Evolutionary conservation across 495 filamentous ascomycete species (phyloP), one percentile per base, ranked within the genome.

Genomic region (Neurospora sp.): DNA sequence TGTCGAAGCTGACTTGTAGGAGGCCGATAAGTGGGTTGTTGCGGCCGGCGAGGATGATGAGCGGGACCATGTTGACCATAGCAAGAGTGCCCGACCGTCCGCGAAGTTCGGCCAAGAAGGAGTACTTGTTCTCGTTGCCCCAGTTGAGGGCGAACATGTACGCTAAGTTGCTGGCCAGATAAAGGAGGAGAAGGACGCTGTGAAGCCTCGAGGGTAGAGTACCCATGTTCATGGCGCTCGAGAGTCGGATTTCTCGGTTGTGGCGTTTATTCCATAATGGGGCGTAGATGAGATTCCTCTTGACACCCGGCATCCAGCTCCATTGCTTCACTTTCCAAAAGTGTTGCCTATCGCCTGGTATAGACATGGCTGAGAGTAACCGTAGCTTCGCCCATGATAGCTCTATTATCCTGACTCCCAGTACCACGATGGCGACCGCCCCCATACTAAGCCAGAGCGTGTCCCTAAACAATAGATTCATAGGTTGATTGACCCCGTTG

Each of bases 21-120:
- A 97, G 81, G 7, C 85, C 79, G 74, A 97, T 97, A n/a, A 98
- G 83, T 18, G 93, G 93, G 79, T 97, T 98, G 84, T 98, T 98
- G 76, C 95, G 90, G 27, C 93, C 90, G 18, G 94, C 95, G 73
- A 98, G 88, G 71, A 98, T 84, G 75, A 99, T 88, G 27, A 97
- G 86, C 7, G 94, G 93, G n/a, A 97, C 87, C 91, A 98, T 92
- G 81, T 97, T 99, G 74, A 96, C 88, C 35, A 91, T 85, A 1
- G 95, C 88, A 74, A 99, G 86, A 48, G 90, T 90, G 62, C 96
- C 96, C 27, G 92, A 92, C 66, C 96, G 91, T 48, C 94, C 94
- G 73, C 96, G 90, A 38, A 98, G 81, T 74, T 86, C 84, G 71
- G 84, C 85, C 40, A 79, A 81, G n/a, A 92, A 82, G 7, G 85